phyloP scores from a whole-genome alignment of 2,329 filamentous ascomycete genomes.

The Colletotrichum lindemuthianum region DNA sequence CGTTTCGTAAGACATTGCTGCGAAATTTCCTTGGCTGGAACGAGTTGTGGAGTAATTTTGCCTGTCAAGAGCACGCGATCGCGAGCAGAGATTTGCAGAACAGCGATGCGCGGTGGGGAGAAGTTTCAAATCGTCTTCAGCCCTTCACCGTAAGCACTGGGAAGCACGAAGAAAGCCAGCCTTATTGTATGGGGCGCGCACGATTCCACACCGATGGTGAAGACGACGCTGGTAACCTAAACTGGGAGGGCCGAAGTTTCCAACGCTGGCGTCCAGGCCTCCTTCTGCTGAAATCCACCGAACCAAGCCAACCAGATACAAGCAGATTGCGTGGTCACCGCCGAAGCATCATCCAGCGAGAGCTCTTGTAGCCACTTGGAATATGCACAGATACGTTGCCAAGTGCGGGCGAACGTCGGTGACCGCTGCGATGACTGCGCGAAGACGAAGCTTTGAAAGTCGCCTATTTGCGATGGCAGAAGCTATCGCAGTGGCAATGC shows the following conservation, averaged over 20 bases:
- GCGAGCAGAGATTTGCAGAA: slow-evolving; percentile 23
- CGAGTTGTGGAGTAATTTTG: slow-evolving; percentile 9
- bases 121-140: slow-evolving; percentile 23
- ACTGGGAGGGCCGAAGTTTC: slow-evolving; percentile 32
- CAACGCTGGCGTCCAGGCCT: slow-evolving; percentile 33
- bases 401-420: slow-evolving; percentile 20
- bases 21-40: slow-evolving; percentile 2
- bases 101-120: slow-evolving; percentile 15
- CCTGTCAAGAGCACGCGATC: slow-evolving; percentile 35
- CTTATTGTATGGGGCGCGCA: slow-evolving; percentile 30
- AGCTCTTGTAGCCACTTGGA: slow-evolving; percentile 25
- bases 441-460: slow-evolving; percentile 19
- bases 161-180: slow-evolving; percentile 33
- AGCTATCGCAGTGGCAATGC: too few relatives aligned
- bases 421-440: slow-evolving; percentile 20
- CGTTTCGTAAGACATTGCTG: slow-evolving; percentile 60
- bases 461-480: slow-evolving; percentile 18
- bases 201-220: slow-evolving; percentile 19
- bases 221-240: slow-evolving; percentile 33
- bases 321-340: slow-evolving; percentile 29
- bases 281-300: slow-evolving; percentile 32
- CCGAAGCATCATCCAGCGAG: slow-evolving; percentile 29
- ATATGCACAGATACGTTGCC: slow-evolving; percentile 14
- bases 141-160: slow-evolving; percentile 32
- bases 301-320: slow-evolving; percentile 35